Evolutionary conservation across 345 rosid species (phyloP).

Genomic region (Brassica incana): DNA sequence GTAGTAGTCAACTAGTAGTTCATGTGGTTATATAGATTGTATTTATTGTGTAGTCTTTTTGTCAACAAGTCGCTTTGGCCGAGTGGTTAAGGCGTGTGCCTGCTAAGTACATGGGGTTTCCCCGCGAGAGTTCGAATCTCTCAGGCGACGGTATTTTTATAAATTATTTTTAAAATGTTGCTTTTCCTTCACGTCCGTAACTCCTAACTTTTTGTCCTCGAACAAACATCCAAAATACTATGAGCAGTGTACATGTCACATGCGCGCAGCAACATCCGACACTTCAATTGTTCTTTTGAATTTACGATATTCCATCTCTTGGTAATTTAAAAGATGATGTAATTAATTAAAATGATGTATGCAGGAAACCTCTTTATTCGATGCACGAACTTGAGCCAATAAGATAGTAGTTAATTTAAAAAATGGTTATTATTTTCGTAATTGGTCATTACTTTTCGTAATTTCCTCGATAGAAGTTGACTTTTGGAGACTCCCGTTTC

Average conservation of each 20-base stretch:
- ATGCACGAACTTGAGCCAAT: conserved; percentile 40
- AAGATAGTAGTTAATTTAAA: background rate
- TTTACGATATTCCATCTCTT: background rate
- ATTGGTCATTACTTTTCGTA: background rate
- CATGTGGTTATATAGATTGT: too few species aligned
- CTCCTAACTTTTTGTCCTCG: background rate
- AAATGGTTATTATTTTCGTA: conserved; percentile 10
- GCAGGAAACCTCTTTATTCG: conserved; percentile 32
- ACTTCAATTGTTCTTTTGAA: conserved; percentile 9
- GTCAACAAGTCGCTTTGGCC: conserved; percentile 46
- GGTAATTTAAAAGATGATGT: background rate
- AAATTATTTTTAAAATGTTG: background rate
- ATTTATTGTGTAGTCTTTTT: too few species aligned
- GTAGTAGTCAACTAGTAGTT: too few species aligned
- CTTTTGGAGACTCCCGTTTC: conserved; percentile 8
- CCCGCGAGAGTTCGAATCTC: conserved; percentile 86
- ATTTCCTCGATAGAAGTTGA: background rate
- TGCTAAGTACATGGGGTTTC: conserved; percentile 68
- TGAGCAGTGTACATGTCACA: conserved; percentile 33
- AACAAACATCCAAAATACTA: conserved; percentile 14
- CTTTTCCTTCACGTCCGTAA: background rate
- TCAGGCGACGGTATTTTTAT: conserved; percentile 53
- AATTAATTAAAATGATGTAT: conserved; percentile 16
- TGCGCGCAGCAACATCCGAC: conserved; percentile 31
- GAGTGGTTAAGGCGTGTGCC: conserved; percentile 74